A percentile compares a stretch with the other conserved stretches of the same genome.
These are phyloP conservation scores for Lentinus tigrinus DNA, from an alignment of 768 basidiomycete species.

Conservation along the genomic window DNA sequence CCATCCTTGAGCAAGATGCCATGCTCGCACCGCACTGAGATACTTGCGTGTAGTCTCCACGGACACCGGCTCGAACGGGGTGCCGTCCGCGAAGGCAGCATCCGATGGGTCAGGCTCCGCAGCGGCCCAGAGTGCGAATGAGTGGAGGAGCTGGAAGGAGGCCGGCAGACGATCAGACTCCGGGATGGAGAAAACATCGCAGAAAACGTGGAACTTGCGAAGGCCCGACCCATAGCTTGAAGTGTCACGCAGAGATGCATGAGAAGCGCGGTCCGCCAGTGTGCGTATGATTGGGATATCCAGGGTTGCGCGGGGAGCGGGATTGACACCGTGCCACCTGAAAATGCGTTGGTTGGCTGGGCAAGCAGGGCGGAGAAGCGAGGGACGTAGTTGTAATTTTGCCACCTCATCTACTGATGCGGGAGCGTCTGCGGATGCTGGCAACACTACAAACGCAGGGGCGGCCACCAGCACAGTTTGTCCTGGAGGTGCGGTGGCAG, in stretches of 20 bases:
- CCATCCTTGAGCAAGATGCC: slow-evolving; percentile 42
- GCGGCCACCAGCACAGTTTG: not conserved
- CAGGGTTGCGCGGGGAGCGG: slow-evolving; percentile 24
- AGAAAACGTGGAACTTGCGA: slow-evolving; percentile 32
- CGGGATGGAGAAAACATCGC: slow-evolving; percentile 32
- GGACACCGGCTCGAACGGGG: slow-evolving; percentile 33
- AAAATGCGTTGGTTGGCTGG: slow-evolving; percentile 7
- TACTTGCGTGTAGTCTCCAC: slow-evolving; percentile 30
- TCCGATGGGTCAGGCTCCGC: slow-evolving; percentile 26
- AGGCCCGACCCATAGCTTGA: slow-evolving; percentile 24
- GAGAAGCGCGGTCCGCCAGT: slow-evolving; percentile 22
- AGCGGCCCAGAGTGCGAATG: slow-evolving; percentile 36
- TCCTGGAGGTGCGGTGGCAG: not conserved
- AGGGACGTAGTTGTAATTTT: slow-evolving; percentile 18
- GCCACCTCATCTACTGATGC: not conserved
- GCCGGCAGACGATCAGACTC: slow-evolving; percentile 29
- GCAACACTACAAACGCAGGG: not conserved
- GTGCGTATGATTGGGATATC: slow-evolving; percentile 19
- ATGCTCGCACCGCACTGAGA: slow-evolving; percentile 35
- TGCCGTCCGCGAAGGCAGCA: slow-evolving; percentile 2
- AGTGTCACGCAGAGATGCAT: slow-evolving; percentile 22
- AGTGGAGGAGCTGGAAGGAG: slow-evolving; percentile 30
- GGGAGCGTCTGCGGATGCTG: not conserved
- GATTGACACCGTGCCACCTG: slow-evolving; percentile 34
- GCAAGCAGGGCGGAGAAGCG: slow-evolving; percentile 20